phyloP scores from a whole-genome alignment of 2,329 filamentous ascomycete species.

The Rachicladosporium sp. region DNA sequence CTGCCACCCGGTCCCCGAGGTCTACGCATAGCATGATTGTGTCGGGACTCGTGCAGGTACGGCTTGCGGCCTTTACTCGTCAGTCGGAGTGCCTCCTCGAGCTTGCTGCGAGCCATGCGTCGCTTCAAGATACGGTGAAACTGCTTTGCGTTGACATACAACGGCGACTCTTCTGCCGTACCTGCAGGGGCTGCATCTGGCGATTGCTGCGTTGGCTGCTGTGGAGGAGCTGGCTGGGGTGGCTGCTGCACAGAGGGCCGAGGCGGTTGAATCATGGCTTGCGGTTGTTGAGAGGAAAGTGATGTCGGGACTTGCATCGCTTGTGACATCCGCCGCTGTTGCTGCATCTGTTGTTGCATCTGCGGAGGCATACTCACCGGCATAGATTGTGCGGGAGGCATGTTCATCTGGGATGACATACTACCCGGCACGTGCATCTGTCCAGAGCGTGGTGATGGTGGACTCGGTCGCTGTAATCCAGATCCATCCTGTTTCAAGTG shows the following conservation, averaged over 20 bases:
- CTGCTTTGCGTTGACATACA: conserved; percentile 98
- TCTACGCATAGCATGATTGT: conserved; percentile 95
- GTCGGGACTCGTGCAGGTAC: conserved; percentile 91
- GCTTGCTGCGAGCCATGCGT: conserved; percentile 78
- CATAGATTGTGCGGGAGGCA: conserved; percentile 46
- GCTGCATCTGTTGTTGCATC: conserved; percentile 17
- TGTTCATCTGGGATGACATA: conserved; percentile 34
- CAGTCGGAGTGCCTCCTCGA: conserved; percentile 82
- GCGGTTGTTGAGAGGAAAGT: conserved; percentile 12
- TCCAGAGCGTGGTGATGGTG: conserved; percentile 65
- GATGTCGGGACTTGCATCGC: conserved; percentile 57
- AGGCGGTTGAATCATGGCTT: conserved; percentile 49
- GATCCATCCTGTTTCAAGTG: conserved; percentile 48
- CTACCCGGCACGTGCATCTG: conserved; percentile 40
- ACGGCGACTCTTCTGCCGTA: conserved; percentile 73
- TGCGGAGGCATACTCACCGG: conserved; percentile 27
- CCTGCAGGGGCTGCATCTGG: conserved; percentile 58
- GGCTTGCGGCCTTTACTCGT: conserved; percentile 94
- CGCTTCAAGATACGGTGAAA: conserved; percentile 96
- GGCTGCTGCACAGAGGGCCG: conserved; percentile 61
- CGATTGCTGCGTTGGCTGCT: conserved; percentile 44
- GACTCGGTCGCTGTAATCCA: conserved; percentile 49
- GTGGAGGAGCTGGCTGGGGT: conserved; percentile 38
- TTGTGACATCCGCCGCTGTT: conserved; percentile 56
- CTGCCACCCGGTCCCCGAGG: conserved; percentile 91